Percentiles rank a stretch among this genome's conserved stretches.
These are phyloP conservation scores for Berberis thunbergii DNA, from an alignment of 164 flowering plant genomes.

Conservation along the genomic window DNA sequence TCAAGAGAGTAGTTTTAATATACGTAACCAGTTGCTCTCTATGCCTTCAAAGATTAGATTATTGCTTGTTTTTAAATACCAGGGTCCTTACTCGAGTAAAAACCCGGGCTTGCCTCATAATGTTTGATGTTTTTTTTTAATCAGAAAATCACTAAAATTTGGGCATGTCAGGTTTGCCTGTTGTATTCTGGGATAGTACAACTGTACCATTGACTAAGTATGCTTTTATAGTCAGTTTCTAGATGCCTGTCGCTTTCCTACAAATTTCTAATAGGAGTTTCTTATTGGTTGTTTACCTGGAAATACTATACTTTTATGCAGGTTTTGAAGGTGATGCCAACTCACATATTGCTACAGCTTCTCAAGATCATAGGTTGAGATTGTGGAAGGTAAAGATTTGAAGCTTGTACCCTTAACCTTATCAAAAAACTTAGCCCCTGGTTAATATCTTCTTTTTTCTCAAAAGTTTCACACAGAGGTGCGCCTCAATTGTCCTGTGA, in stretches of 20 bases:
- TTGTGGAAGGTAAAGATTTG: slow-evolving; percentile 71
- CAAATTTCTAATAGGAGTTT: not conserved
- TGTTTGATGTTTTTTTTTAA: too few species aligned
- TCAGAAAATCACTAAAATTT: too few species aligned
- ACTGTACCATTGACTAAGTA: too few species aligned
- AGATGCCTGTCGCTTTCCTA: not conserved
- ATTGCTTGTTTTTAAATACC: too few species aligned
- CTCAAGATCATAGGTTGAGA: slow-evolving; percentile 79
- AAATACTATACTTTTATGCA: slow-evolving; percentile 1
- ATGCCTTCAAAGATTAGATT: too few species aligned
- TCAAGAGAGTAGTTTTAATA: too few species aligned
- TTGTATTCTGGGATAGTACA: too few species aligned
- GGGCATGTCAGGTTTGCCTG: too few species aligned
- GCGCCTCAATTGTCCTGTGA: slow-evolving; percentile 20
- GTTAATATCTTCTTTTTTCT: not conserved
- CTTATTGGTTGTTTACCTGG: not conserved
- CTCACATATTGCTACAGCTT: slow-evolving; percentile 61
- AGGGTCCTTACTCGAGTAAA: too few species aligned
- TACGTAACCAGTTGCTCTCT: too few species aligned
- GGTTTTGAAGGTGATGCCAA: slow-evolving; percentile 12
- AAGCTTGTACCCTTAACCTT: slow-evolving; percentile 1
- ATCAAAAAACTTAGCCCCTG: not conserved
- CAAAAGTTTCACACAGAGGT: slow-evolving; percentile 48
- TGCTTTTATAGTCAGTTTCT: not conserved
- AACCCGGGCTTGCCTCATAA: too few species aligned